These are phyloP conservation scores for Saccharomyces hybrid DNA, from an alignment of 1,139 yeast genomes.

Conservation along the genomic window DNA sequence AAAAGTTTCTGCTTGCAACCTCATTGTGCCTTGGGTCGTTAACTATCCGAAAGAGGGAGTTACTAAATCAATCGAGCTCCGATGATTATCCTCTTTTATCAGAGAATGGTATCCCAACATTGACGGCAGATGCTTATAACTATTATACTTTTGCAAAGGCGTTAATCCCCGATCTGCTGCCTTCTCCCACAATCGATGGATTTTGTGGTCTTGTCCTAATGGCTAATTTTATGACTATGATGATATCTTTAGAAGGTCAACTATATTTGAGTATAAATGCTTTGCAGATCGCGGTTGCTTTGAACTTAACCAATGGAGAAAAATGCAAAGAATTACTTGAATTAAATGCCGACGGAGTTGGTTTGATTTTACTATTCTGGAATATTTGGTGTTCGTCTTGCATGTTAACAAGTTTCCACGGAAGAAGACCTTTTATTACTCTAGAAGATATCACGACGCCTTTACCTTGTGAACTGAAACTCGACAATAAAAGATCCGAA, in stretches of 20 bases:
- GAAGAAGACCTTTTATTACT: slow-evolving; percentile 3
- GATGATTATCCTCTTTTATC: background rate
- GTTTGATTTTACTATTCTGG: slow-evolving; percentile 6
- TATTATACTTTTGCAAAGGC: background rate
- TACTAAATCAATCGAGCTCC: background rate
- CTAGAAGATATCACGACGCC: background rate
- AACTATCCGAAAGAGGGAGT: slow-evolving; percentile 5
- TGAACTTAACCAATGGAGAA: background rate
- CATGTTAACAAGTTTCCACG: slow-evolving; percentile 5
- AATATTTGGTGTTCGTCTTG: slow-evolving; percentile 7
- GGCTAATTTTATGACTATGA: slow-evolving; percentile 6
- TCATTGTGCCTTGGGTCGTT: slow-evolving; percentile 7
- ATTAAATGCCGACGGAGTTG: background rate
- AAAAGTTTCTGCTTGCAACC: slow-evolving; percentile 5
- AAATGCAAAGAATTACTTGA: background rate
- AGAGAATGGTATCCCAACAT: background rate
- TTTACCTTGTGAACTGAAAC: background rate
- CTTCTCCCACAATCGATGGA: slow-evolving; percentile 2
- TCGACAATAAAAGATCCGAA: background rate
- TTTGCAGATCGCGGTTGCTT: slow-evolving; percentile 5
- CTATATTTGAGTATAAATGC: slow-evolving; percentile 4
- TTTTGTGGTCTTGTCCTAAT: slow-evolving; percentile 7
- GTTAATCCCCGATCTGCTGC: background rate
- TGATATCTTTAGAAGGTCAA: slow-evolving; percentile 7
- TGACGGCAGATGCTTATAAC: background rate